Evolutionary conservation across 2,329 filamentous ascomycete genomes (phyloP).

Genomic region (Cladophialophora yegresii): DNA sequence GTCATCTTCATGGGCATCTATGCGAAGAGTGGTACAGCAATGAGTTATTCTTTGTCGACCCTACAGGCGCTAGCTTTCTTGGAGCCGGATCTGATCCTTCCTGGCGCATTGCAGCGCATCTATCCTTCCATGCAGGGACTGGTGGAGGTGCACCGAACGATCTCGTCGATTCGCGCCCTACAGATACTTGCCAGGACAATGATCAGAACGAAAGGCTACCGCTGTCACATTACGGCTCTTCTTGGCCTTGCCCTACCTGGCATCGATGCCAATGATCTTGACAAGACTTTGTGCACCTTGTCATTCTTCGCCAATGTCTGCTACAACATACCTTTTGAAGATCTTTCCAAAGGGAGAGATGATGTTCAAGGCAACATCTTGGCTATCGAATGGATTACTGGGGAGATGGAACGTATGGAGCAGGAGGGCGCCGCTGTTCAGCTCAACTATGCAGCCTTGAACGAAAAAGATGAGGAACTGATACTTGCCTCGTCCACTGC

Average conservation of each 20-base stretch:
- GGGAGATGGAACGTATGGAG: conserved; percentile 92
- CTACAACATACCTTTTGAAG: conserved; percentile 91
- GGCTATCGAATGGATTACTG: conserved; percentile 90
- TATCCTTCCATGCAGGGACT: conserved; percentile 96
- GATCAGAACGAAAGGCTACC: conserved; percentile 89
- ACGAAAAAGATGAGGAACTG: conserved; percentile 80
- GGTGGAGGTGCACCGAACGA: conserved; percentile 94
- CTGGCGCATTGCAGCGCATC: conserved; percentile 90
- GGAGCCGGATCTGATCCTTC: conserved; percentile 87
- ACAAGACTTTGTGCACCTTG: conserved; percentile 92
- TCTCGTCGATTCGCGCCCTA: conserved; percentile 85
- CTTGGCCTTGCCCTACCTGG: conserved; percentile 91
- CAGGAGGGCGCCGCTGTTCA: conserved; percentile 79
- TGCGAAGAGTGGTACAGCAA: conserved; percentile 87
- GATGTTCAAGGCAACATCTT: conserved; percentile 72
- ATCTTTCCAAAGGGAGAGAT: conserved; percentile 69
- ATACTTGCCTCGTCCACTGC: conserved; percentile 93
- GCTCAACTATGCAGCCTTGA: conserved; percentile 83
- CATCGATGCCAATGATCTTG: conserved; percentile 95
- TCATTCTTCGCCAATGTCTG: conserved; percentile 94
- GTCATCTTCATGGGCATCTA: conserved; percentile 99
- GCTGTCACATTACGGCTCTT: conserved; percentile 91
- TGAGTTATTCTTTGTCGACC: conserved; percentile 87
- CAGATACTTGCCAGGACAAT: conserved; percentile 92
- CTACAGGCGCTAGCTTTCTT: conserved; percentile 86